Conservation (phyloP, 148 eudicot genomes). For the Rhododendron williamsianum region DNA sequence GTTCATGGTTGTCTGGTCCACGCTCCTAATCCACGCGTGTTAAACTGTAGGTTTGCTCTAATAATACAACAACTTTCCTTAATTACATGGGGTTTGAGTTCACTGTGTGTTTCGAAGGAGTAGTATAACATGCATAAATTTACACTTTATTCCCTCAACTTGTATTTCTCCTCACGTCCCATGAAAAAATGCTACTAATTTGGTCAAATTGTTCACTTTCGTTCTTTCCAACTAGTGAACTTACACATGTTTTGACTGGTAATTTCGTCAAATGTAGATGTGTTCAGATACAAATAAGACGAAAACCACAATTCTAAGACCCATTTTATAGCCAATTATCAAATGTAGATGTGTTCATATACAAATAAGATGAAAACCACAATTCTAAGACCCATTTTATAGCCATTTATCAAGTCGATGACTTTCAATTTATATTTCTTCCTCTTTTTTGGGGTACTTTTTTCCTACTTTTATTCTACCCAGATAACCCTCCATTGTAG, state of each 20-base stretch:
- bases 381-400: neutral
- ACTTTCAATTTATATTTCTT: neutral
- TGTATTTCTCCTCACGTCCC: neutral
- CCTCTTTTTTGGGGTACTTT: neutral
- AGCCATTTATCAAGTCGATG: neutral
- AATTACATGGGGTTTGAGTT: neutral
- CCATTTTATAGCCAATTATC: neutral
- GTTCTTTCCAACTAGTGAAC: neutral
- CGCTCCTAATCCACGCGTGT: conserved; percentile 8
- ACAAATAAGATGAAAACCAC: neutral
- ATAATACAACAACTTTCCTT: neutral
- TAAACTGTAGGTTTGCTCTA: neutral
- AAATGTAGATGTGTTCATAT: no score
- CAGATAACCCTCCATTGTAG: neutral
- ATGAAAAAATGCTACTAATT: no score
- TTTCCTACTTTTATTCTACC: neutral
- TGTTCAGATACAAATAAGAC: no score
- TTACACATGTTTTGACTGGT: neutral
- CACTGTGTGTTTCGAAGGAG: neutral
- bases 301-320: neutral
- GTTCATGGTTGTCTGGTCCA: conserved; percentile 2
- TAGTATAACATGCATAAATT: neutral
- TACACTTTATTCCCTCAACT: neutral
- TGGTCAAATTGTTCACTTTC: neutral
- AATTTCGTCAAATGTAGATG: no score